phyloP scores from a whole-genome alignment of 805 yeast genomes.

The Suhomyces sp. region DNA sequence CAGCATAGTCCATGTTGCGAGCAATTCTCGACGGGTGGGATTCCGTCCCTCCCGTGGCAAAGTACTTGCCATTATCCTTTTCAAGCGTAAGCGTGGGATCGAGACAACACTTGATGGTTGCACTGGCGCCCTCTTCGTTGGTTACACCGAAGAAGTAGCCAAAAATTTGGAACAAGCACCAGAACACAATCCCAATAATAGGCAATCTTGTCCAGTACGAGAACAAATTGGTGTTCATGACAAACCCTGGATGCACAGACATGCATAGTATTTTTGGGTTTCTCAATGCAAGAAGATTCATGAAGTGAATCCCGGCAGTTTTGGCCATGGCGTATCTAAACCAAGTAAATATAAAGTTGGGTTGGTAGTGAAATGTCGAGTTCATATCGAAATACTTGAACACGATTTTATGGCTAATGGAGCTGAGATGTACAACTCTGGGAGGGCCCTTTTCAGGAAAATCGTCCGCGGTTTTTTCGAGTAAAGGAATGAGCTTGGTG shows the following conservation, averaged over 20 bases:
- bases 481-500: constrained; percentile 51
- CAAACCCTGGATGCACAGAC: constrained; percentile 81
- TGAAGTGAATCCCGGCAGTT: constrained; percentile 72
- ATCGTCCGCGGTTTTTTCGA: constrained; percentile 39
- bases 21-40: constrained; percentile 59
- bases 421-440: constrained; percentile 60
- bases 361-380: constrained; percentile 52
- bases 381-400: constrained; percentile 46
- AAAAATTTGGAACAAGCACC: constrained; percentile 68
- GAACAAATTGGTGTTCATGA: constrained; percentile 76
- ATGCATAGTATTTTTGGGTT: constrained; percentile 63
- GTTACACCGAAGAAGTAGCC: constrained; percentile 69
- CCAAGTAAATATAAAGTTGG: constrained; percentile 73
- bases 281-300: constrained; percentile 58
- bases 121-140: constrained; percentile 66
- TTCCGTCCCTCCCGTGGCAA: constrained; percentile 57
- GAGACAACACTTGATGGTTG: constrained; percentile 62
- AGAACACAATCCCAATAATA: constrained; percentile 68
- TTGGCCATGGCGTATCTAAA: constrained; percentile 75
- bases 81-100: constrained; percentile 47
- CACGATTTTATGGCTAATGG: constrained; percentile 61
- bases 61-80: constrained; percentile 69
- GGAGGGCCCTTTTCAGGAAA: constrained; percentile 36
- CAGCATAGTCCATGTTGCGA: constrained; percentile 53
- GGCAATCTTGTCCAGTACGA: constrained; percentile 78